Conservation (phyloP, 148 eudicot species). For the Heliosperma pusillum region DNA sequence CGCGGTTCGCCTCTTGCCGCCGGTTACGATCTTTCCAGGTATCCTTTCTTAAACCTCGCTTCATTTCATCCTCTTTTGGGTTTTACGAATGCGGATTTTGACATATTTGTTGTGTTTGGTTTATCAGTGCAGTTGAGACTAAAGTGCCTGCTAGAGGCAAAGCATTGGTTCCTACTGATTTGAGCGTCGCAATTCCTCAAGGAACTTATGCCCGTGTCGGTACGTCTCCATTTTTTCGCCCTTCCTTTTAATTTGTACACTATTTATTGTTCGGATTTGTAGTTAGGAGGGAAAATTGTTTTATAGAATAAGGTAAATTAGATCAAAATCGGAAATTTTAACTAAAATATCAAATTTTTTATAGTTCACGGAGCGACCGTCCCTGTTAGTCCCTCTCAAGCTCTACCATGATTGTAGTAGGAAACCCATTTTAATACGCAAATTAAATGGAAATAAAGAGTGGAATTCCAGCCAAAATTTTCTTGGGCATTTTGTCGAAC, state of each 20-base stretch:
- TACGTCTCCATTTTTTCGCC: conserved; percentile 12
- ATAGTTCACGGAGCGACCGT: no score
- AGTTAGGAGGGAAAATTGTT: no score
- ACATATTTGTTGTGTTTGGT: neutral
- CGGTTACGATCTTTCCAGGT: conserved; percentile 89
- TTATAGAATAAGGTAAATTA: no score
- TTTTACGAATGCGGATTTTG: neutral
- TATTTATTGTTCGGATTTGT: neutral
- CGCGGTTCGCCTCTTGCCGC: conserved; percentile 65
- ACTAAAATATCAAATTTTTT: no score
- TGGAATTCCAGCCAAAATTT: no score
- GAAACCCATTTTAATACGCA: no score
- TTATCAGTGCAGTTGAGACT: conserved; percentile 54
- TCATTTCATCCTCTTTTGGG: neutral
- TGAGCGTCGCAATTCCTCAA: conserved; percentile 75
- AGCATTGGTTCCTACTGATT: conserved; percentile 76
- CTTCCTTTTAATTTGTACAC: neutral
- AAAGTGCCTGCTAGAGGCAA: conserved; percentile 90
- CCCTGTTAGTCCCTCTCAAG: no score
- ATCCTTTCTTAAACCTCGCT: neutral
- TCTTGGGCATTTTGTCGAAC: conserved; percentile 11
- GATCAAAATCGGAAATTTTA: no score
- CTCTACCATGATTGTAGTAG: no score
- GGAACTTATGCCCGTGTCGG: conserved; percentile 82
- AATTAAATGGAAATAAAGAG: no score